phyloP scores from a whole-genome alignment of 371 early-diverging fungal genomes.

The Syncephalastrum sp. region DNA sequence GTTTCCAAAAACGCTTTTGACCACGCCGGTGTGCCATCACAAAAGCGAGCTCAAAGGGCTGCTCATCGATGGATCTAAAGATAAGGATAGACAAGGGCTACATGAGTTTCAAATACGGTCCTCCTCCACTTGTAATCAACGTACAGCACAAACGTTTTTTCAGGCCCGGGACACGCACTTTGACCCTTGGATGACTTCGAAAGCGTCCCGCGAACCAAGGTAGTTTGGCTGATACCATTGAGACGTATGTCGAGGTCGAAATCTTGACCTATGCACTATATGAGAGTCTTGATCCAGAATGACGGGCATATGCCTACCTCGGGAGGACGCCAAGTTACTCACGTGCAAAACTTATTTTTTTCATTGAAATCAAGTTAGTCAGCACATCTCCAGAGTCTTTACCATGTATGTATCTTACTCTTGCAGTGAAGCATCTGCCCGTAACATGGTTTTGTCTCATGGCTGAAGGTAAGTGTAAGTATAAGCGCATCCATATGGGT shows the following conservation, averaged over 20 bases:
- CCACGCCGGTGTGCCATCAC: not conserved
- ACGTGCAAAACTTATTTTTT: constrained; percentile 13
- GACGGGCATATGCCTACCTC: constrained; percentile 4
- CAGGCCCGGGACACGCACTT: no score
- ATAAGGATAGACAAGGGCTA: not conserved
- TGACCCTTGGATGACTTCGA: constrained; percentile 5
- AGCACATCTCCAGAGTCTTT: not conserved
- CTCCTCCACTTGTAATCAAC: not conserved
- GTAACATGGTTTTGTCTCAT: not conserved
- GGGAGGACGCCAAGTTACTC: constrained; percentile 16
- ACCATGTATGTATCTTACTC: not conserved
- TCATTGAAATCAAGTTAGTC: not conserved
- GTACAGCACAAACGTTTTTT: no score
- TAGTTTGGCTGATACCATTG: constrained; percentile 13
- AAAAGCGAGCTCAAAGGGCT: constrained; percentile 3
- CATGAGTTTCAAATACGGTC: not conserved
- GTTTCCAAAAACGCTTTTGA: not conserved
- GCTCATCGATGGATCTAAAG: not conserved
- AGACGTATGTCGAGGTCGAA: constrained; percentile 14
- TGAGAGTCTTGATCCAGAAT: not conserved
- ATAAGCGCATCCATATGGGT: not conserved
- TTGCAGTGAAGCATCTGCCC: constrained; percentile 5
- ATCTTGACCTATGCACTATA: constrained; percentile 3
- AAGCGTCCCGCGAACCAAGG: constrained; percentile 7
- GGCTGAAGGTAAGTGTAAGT: not conserved